Evolutionary conservation across 331 rosid species (phyloP), one percentile per base, ranked within the genome.

Genomic region (Rosa hybrid): DNA sequence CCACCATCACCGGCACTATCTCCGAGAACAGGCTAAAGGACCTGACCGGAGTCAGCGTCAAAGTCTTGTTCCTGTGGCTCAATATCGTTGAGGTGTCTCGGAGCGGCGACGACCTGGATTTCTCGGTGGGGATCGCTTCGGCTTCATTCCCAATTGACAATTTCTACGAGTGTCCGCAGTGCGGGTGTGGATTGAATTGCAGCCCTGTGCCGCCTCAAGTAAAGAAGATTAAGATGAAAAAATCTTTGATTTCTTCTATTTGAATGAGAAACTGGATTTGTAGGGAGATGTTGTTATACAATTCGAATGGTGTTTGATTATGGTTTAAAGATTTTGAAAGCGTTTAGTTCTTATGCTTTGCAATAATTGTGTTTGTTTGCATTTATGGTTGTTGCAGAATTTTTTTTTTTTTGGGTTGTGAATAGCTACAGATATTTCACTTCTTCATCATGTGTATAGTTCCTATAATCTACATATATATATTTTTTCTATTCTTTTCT

Each of bases 101-200:
- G 8, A 38, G 48, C 9, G 80, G 83, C 1, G 80, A 83, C 46
- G 38, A 54, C 60, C 45, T 83, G 6, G 60, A 75, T 0, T 83
- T 83, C 67, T 83, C 86, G 12, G 86, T 83, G 9, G 86, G 86
- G 25, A 74, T 83, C 0, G 83, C 80, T 2, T 77, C 83, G 64
- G 83, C 86, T n/a, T 76, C 77, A 50, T 83, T 83, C 70, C 81
- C 83, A 6, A 57, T 83, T 41, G 86, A 83, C 46, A 83, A 83
- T 50, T 83, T 83, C 39, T 77, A 54, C 68, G 86, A 83, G 51
- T 74, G 74, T 50, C 86, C 86, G 38, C 80, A 74, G 76, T 83
- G 86, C 81, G 86, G 86, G 16, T 83, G 86, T 21, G 83, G 83
- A 17, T 50, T 81, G 79, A 50, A 81, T 54, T 81, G 83, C 74